phyloP scores from a whole-genome alignment of 1,284 basidiomycete genomes.

The Anthracocystis panici-leucophaei region DNA sequence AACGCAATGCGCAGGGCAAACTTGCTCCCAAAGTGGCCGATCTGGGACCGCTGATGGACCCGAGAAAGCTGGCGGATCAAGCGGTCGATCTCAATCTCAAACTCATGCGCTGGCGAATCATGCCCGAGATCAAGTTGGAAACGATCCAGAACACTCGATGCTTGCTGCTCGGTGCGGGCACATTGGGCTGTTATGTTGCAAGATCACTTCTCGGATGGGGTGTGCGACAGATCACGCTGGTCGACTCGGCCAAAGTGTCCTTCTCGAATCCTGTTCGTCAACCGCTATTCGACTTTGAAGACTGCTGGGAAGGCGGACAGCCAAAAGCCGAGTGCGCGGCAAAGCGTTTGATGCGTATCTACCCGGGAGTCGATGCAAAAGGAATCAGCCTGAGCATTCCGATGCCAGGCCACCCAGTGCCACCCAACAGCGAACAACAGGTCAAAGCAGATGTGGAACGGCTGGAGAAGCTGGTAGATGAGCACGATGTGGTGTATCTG shows the following conservation, averaged over 20 bases:
- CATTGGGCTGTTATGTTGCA: conserved; percentile 95
- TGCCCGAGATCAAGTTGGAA: conserved; percentile 89
- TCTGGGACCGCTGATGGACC: conserved; percentile 95
- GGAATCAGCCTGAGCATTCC: conserved; percentile 85
- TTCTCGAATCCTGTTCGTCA: conserved; percentile 98
- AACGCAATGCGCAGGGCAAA: conserved; percentile 86
- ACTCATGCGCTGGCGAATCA: conserved; percentile 96
- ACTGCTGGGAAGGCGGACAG: conserved; percentile 92
- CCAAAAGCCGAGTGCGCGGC: conserved; percentile 94
- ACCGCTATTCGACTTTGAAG: conserved; percentile 93
- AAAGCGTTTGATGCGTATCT: conserved; percentile 85
- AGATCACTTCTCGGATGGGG: conserved; percentile 90
- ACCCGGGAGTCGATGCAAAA: conserved; percentile 86
- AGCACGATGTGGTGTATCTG: conserved; percentile 89
- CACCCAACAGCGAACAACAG: conserved; percentile 73
- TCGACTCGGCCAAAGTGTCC: conserved; percentile 89
- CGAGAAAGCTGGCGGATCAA: conserved; percentile 84
- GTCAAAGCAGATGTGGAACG: conserved; percentile 77
- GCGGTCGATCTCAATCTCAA: conserved; percentile 97
- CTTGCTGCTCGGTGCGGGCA: conserved; percentile 91
- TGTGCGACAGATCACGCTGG: conserved; percentile 88
- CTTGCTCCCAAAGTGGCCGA: conserved; percentile 89
- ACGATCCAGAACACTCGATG: conserved; percentile 84
- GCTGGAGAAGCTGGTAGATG: conserved; percentile 82
- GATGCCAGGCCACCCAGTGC: conserved; percentile 96